Percentiles rank a stretch among this genome's conserved stretches.
Conservation (phyloP, 805 yeast genomes). For the Myxozyma mucilagina region DNA sequence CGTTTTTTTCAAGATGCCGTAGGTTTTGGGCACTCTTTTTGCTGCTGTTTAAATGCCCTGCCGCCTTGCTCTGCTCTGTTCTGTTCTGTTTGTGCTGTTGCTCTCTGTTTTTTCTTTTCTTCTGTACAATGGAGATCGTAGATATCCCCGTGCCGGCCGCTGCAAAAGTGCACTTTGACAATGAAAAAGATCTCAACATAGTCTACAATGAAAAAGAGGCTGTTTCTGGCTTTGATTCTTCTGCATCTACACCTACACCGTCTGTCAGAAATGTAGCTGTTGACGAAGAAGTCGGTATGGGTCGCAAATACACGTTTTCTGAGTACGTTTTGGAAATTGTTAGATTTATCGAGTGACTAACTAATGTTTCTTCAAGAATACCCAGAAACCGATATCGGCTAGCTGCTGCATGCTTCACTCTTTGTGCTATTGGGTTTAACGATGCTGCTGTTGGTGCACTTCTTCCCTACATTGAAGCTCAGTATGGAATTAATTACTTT, state of each 20-base stretch:
- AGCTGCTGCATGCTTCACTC: background rate
- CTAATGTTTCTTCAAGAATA: background rate
- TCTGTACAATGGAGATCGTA: background rate
- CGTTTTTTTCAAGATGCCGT: background rate
- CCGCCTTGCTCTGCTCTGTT: background rate
- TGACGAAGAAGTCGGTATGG: background rate
- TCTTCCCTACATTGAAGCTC: conserved; percentile 54
- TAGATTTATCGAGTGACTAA: background rate
- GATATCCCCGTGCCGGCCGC: background rate
- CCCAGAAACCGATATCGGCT: background rate
- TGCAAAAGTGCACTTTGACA: background rate
- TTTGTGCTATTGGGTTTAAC: conserved; percentile 19
- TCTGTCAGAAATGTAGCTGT: background rate
- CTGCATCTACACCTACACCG: background rate
- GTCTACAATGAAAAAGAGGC: background rate
- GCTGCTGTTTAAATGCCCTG: background rate
- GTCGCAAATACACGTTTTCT: background rate
- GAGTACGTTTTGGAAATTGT: background rate
- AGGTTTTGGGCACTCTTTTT: background rate
- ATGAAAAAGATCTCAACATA: background rate
- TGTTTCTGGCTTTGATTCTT: background rate
- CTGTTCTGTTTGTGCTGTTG: background rate
- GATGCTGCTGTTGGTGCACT: conserved; percentile 65
- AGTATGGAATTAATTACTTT: conserved; percentile 52
- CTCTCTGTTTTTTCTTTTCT: background rate